These are phyloP conservation scores for Globisporangium middletonii DNA, from an alignment of 352 stramenopile genomes.

Conservation along the genomic window DNA sequence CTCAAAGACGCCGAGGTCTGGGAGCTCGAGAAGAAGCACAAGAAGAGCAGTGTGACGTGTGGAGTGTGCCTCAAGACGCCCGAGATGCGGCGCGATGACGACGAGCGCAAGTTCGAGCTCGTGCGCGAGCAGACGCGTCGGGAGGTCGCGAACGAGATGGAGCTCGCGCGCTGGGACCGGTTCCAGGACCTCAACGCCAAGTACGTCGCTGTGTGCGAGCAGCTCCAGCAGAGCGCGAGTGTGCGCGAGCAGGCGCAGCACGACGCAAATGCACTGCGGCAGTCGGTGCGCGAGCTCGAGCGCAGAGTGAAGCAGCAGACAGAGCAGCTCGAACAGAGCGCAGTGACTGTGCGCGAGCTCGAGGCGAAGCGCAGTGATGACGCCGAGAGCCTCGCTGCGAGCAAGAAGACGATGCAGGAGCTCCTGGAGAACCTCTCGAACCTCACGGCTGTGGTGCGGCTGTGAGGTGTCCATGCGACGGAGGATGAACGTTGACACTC, in stretches of 20 bases:
- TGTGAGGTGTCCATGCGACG: background rate
- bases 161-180: slow-evolving; percentile 57
- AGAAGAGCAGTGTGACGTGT: slow-evolving; percentile 41
- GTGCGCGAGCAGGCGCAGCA: slow-evolving; percentile 22
- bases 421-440: slow-evolving; percentile 63
- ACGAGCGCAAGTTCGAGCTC: slow-evolving; percentile 30
- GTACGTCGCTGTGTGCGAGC: slow-evolving; percentile 45
- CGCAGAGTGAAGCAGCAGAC: slow-evolving; percentile 28
- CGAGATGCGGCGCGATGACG: slow-evolving; percentile 38
- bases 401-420: slow-evolving; percentile 59
- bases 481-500: background rate
- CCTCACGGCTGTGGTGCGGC: slow-evolving; percentile 47
- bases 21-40: slow-evolving; percentile 60
- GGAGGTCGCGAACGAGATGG: slow-evolving; percentile 43
- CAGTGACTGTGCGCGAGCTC: slow-evolving; percentile 23
- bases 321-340: slow-evolving; percentile 13
- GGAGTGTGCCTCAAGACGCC: slow-evolving; percentile 44
- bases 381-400: slow-evolving; percentile 26
- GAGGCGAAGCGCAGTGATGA: slow-evolving; percentile 18
- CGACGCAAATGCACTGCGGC: slow-evolving; percentile 15
- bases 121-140: slow-evolving; percentile 46
- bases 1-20: slow-evolving; percentile 47
- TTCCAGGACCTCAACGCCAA: slow-evolving; percentile 68
- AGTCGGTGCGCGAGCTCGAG: slow-evolving; percentile 12
- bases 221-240: slow-evolving; percentile 27